Conservation (phyloP, 176 grass and related monocot genomes). For the Aegilops longissima region DNA sequence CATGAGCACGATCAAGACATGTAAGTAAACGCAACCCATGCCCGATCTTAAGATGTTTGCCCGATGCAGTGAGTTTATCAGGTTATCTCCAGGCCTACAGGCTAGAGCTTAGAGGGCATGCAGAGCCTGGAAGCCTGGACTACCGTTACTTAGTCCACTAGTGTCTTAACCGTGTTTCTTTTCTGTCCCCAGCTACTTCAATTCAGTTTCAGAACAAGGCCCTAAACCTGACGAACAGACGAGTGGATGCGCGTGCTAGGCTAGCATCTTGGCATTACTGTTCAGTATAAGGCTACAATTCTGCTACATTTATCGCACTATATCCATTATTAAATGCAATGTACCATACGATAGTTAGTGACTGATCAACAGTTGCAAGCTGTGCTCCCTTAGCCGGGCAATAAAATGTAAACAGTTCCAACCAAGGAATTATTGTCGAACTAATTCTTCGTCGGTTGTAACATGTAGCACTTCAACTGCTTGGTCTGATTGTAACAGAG, state of each 20-base stretch:
- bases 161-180: not conserved
- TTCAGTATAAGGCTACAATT: not conserved
- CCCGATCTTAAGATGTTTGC: not conserved
- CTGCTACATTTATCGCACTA: not conserved
- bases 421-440: not conserved
- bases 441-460: not conserved
- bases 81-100: not conserved
- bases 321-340: not conserved
- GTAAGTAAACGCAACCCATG: conserved; percentile 48
- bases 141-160: not conserved
- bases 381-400: conserved; percentile 7
- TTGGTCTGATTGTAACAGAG: not conserved
- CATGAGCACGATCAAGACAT: conserved; percentile 87
- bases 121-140: not conserved
- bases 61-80: not conserved
- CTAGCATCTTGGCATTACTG: conserved; percentile 21
- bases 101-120: not conserved
- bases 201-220: conserved; percentile 58
- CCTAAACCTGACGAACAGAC: conserved; percentile 51
- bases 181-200: conserved; percentile 62
- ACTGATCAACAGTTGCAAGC: not conserved
- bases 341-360: not conserved
- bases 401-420: conserved; percentile 9
- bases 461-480: not conserved
- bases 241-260: conserved; percentile 75